Conservation (phyloP, 108 stramenopile genomes). For the Cylindrotheca closterium region DNA sequence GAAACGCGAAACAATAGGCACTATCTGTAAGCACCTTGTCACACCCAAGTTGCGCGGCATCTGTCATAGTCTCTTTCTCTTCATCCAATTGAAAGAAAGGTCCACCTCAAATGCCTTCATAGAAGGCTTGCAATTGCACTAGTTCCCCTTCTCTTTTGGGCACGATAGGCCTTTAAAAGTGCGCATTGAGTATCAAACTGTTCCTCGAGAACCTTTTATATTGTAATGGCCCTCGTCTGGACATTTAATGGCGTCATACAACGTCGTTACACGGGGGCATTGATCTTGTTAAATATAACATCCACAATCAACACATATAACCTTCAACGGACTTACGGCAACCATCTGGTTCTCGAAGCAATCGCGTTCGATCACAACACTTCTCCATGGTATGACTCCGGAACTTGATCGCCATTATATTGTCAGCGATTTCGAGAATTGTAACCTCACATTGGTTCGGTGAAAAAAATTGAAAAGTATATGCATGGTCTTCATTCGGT, state of each 20-base stretch:
- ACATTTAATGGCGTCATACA: constrained; percentile 6
- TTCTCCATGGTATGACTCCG: constrained; percentile 10
- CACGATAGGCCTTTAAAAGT: background rate
- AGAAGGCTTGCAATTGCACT: constrained; percentile 32
- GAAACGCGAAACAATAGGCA: background rate
- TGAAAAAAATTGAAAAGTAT: background rate
- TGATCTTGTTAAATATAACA: background rate
- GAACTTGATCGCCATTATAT: constrained; percentile 12
- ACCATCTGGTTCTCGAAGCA: background rate
- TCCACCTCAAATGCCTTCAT: constrained; percentile 5
- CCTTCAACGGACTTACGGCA: background rate
- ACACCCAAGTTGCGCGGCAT: too few relatives aligned
- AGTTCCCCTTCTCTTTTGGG: background rate
- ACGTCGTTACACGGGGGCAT: background rate
- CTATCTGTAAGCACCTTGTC: background rate
- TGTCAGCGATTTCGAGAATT: constrained; percentile 1
- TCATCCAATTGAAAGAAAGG: background rate
- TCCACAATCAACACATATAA: background rate
- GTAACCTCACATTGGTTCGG: background rate
- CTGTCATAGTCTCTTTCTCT: background rate
- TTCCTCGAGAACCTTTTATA: background rate
- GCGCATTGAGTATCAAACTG: constrained; percentile 18
- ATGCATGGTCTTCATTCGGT: background rate
- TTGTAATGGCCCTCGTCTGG: constrained; percentile 28
- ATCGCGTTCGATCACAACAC: background rate